Conservation (phyloP, 2,329 filamentous ascomycete genomes). For the Penicillium brasilianum region DNA sequence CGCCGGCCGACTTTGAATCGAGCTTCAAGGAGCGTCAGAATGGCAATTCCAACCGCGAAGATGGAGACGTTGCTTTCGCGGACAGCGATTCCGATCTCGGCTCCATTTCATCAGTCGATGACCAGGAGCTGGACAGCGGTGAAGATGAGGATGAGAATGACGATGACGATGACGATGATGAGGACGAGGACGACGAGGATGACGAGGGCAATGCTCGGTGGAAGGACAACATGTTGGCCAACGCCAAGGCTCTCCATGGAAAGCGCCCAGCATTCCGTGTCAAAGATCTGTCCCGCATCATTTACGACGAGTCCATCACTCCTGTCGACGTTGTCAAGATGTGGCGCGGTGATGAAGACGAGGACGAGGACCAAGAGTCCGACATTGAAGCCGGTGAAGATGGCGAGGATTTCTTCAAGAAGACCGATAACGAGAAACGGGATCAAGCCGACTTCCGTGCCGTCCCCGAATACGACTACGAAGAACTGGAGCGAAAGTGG, state of each 20-base stretch:
- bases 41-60: slow-evolving; percentile 60
- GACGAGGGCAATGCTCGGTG: slow-evolving; percentile 78
- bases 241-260: slow-evolving; percentile 72
- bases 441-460: slow-evolving; percentile 72
- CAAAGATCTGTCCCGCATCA: slow-evolving; percentile 79
- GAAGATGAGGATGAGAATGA: slow-evolving; percentile 50
- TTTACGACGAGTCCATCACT: slow-evolving; percentile 83
- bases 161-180: slow-evolving; percentile 62
- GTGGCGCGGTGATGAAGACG: slow-evolving; percentile 74
- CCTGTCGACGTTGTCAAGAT: slow-evolving; percentile 75
- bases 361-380: slow-evolving; percentile 61
- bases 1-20: slow-evolving; percentile 51
- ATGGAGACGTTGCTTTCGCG: slow-evolving; percentile 84
- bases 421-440: slow-evolving; percentile 56
- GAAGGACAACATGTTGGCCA: slow-evolving; percentile 85
- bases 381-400: slow-evolving; percentile 63
- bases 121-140: slow-evolving; percentile 58
- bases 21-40: slow-evolving; percentile 54
- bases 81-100: slow-evolving; percentile 97
- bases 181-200: slow-evolving; percentile 63
- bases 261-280: slow-evolving; percentile 75
- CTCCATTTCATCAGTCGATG: slow-evolving; percentile 72
- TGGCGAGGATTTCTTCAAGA: slow-evolving; percentile 69
- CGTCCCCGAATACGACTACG: slow-evolving; percentile 80
- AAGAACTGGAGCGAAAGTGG: slow-evolving; percentile 84